A percentile compares a stretch with the other conserved stretches of the same genome.
phyloP scores from a whole-genome alignment of 495 filamentous ascomycete species.

The Durotheca rogersii region DNA sequence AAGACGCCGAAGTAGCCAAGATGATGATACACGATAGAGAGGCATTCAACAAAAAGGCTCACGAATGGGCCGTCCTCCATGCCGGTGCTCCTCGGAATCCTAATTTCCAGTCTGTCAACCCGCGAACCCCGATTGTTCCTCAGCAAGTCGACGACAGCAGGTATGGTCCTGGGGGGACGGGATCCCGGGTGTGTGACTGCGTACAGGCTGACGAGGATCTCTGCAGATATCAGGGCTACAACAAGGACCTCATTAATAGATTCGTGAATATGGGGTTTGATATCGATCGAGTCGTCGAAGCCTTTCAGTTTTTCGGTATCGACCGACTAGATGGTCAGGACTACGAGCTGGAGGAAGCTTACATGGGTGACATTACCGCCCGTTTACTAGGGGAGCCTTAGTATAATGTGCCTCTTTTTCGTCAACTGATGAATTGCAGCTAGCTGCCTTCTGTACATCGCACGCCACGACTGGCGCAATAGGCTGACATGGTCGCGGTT shows the following conservation, averaged over 20 bases:
- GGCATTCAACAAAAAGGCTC: constrained; percentile 77
- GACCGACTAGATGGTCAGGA: constrained; percentile 73
- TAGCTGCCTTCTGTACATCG: not conserved
- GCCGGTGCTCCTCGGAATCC: constrained; percentile 71
- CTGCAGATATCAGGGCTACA: constrained; percentile 83
- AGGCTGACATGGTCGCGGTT: no score
- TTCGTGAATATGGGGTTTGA: constrained; percentile 95
- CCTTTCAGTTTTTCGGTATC: constrained; percentile 80
- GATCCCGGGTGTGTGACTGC: no score
- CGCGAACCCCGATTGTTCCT: constrained; percentile 14
- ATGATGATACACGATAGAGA: constrained; percentile 81
- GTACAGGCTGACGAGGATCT: constrained; percentile 1
- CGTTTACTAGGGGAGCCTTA: constrained; percentile 72
- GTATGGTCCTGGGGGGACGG: constrained; percentile 28
- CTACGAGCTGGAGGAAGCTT: constrained; percentile 80
- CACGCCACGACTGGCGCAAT: not conserved
- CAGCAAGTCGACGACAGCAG: constrained; percentile 40
- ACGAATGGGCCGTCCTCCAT: constrained; percentile 85
- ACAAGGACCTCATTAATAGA: constrained; percentile 79
- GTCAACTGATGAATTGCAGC: not conserved
- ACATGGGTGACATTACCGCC: constrained; percentile 86
- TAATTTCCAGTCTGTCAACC: constrained; percentile 24
- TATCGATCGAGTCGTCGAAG: constrained; percentile 80
- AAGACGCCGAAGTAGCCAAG: constrained; percentile 91
- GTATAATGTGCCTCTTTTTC: not conserved